Conservation (phyloP, 306 rosid genomes). For the Carpinus fangiana region DNA sequence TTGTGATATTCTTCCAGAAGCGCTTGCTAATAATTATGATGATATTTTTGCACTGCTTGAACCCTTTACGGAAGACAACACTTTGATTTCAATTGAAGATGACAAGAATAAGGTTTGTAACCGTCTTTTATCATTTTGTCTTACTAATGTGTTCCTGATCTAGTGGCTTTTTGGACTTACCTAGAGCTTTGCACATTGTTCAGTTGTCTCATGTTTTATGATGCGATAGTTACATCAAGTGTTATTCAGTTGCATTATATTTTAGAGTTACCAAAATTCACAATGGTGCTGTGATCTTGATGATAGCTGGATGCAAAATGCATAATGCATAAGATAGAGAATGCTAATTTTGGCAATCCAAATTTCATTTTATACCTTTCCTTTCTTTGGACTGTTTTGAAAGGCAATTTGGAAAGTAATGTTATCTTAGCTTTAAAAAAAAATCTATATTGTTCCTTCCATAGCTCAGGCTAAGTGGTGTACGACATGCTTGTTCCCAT, state of each 20-base stretch:
- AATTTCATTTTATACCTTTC: neutral
- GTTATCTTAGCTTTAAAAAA: no score
- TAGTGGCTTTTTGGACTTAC: neutral
- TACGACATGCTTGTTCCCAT: no score
- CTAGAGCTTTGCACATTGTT: neutral
- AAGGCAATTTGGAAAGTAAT: neutral
- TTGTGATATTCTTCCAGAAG: constrained; percentile 20
- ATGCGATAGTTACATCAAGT: neutral
- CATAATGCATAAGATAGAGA: neutral
- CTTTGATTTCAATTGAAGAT: constrained; percentile 14
- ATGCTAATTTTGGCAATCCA: neutral
- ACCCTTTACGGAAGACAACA: constrained; percentile 15
- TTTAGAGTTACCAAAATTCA: no score
- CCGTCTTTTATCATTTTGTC: neutral
- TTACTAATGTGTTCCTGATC: neutral
- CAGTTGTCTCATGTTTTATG: neutral
- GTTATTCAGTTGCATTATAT: no score
- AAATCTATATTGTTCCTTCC: no score
- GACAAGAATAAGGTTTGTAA: constrained; percentile 39
- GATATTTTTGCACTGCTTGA: neutral
- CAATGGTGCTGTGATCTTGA: no score
- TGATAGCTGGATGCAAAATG: neutral
- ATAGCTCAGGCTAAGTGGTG: no score
- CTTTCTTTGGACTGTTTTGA: neutral
- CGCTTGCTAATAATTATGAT: neutral